A percentile compares a stretch with the other conserved stretches of the same genome.
phyloP scores from a whole-genome alignment of 2,329 filamentous ascomycete genomes.

The Apiospora koreana region DNA sequence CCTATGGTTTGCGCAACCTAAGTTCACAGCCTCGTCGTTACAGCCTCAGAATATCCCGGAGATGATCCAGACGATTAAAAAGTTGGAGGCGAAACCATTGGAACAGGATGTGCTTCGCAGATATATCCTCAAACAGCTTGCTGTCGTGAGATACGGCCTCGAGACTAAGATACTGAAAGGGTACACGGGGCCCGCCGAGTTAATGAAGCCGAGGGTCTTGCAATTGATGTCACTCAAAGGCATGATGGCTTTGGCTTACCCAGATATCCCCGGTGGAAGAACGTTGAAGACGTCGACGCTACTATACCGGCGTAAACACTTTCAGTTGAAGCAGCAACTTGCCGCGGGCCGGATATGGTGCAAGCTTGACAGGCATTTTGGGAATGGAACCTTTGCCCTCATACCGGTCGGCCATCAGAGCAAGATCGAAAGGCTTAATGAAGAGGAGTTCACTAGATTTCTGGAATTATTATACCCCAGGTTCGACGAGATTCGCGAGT shows the following conservation, averaged over 20 bases:
- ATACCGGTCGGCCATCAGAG: not conserved
- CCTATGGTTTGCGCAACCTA: not conserved
- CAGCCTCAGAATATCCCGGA: not conserved
- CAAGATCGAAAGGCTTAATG: not conserved
- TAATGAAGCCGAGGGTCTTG: not conserved
- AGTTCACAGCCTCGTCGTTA: not conserved
- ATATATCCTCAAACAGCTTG: constrained; percentile 4
- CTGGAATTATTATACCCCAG: not conserved
- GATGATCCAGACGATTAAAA: not conserved
- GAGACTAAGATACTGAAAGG: not conserved
- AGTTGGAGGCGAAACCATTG: not conserved
- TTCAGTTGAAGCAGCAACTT: not conserved
- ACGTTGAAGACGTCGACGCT: not conserved
- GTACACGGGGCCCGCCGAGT: not conserved
- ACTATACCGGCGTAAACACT: not conserved
- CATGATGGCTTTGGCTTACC: not conserved
- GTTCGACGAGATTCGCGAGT: not conserved
- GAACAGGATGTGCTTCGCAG: not conserved
- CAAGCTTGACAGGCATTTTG: not conserved
- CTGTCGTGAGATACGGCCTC: not conserved
- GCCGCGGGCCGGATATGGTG: not conserved
- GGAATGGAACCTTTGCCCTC: not conserved
- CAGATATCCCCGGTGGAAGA: not conserved
- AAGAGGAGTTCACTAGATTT: not conserved
- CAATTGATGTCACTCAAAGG: not conserved